phyloP scores from a whole-genome alignment of 148 eudicot species.

The Selenicereus undatus region DNA sequence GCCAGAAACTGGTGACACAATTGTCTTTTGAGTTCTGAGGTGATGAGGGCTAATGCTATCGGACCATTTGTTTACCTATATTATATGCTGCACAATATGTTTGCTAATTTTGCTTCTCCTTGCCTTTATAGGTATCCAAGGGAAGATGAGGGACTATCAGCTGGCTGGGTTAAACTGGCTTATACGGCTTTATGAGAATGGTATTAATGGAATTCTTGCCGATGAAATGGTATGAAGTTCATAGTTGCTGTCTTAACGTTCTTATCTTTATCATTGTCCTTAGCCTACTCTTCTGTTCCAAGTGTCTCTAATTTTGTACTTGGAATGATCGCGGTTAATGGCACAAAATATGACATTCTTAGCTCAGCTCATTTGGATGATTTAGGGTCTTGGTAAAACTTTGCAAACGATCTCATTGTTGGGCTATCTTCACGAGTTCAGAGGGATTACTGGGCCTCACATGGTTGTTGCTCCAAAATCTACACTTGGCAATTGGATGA shows the following conservation, averaged over 20 bases:
- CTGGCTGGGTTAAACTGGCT: conserved; percentile 99
- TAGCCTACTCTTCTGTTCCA: no score
- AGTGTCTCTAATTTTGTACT: no score
- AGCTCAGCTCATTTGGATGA: conserved; percentile 1
- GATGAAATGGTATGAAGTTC: conserved; percentile 82
- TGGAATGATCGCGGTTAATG: not conserved
- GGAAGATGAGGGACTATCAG: conserved; percentile 99
- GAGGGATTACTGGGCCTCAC: conserved; percentile 98
- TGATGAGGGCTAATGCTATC: no score
- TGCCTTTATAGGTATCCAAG: conserved; percentile 70
- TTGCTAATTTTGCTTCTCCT: not conserved
- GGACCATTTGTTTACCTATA: no score
- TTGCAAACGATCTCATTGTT: conserved; percentile 94
- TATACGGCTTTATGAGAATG: conserved; percentile 91
- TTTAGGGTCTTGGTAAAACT: conserved; percentile 96
- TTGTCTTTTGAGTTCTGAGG: no score
- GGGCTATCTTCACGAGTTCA: conserved; percentile 89
- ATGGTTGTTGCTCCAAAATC: conserved; percentile 99
- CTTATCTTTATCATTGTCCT: no score
- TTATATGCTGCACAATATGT: no score
- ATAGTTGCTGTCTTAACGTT: no score
- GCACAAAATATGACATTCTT: not conserved
- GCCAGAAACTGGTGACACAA: no score
- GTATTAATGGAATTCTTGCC: conserved; percentile 98
- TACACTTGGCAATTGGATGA: conserved; percentile 99